Conservation (phyloP, 2,329 filamentous ascomycete species). For the Alternaria sp. region DNA sequence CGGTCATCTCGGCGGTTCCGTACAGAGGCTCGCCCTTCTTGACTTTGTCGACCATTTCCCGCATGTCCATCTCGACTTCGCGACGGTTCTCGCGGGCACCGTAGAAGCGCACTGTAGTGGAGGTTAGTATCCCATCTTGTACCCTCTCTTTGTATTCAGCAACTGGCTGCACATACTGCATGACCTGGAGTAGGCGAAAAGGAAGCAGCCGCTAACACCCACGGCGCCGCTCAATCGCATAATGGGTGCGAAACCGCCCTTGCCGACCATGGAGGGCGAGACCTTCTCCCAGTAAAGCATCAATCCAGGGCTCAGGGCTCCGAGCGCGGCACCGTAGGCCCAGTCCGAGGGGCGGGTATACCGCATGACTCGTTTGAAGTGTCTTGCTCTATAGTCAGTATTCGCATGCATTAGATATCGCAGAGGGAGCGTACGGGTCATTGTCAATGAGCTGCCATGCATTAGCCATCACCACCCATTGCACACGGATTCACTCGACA, state of each 20-base stretch:
- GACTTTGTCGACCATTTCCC: slow-evolving; percentile 96
- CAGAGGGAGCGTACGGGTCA: slow-evolving; percentile 78
- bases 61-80: slow-evolving; percentile 95
- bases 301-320: slow-evolving; percentile 74
- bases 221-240: slow-evolving; percentile 81
- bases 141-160: neutral
- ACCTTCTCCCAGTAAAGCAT: slow-evolving; percentile 84
- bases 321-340: slow-evolving; percentile 70
- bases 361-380: slow-evolving; percentile 86
- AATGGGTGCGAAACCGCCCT: slow-evolving; percentile 79
- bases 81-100: slow-evolving; percentile 91
- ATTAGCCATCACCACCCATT: slow-evolving; percentile 42
- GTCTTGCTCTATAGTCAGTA: slow-evolving; percentile 62
- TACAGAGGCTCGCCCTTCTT: slow-evolving; percentile 92
- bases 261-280: slow-evolving; percentile 83
- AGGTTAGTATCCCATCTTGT: slow-evolving; percentile 10
- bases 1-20: slow-evolving; percentile 77
- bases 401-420: slow-evolving; percentile 18
- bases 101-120: slow-evolving; percentile 83
- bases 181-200: slow-evolving; percentile 86
- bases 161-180: slow-evolving; percentile 68
- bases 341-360: slow-evolving; percentile 92
- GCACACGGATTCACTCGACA: slow-evolving; percentile 31
- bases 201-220: slow-evolving; percentile 78
- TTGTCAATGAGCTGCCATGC: slow-evolving; percentile 88